Evolutionary conservation across 148 eudicot genomes (phyloP).

Genomic region (Diospyros kaki): DNA sequence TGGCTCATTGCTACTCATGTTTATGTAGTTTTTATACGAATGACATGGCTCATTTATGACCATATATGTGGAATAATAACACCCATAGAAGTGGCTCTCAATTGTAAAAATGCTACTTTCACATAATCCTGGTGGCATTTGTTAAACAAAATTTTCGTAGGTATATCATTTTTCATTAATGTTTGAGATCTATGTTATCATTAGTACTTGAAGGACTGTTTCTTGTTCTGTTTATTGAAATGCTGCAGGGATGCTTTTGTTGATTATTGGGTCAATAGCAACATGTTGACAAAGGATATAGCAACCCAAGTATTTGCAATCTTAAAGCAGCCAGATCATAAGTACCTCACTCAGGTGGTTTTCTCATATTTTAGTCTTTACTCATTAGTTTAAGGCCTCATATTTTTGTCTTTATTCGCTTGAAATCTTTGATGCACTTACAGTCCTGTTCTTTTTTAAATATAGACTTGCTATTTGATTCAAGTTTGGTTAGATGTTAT

Average conservation of each 20-base stretch:
- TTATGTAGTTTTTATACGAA: no score
- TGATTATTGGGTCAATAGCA: slow-evolving; percentile 87
- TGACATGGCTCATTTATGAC: no score
- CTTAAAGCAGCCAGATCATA: slow-evolving; percentile 71
- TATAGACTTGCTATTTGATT: background rate
- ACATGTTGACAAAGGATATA: slow-evolving; percentile 75
- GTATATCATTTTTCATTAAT: background rate
- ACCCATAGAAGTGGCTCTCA: no score
- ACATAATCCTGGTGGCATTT: no score
- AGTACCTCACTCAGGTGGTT: slow-evolving; percentile 67
- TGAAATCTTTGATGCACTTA: slow-evolving; percentile 4
- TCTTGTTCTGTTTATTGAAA: slow-evolving; percentile 8
- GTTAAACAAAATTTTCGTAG: no score
- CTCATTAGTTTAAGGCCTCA: no score
- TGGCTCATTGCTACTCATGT: no score
- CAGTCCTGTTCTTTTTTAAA: background rate
- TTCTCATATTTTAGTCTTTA: no score
- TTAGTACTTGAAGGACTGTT: background rate
- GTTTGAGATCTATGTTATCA: background rate
- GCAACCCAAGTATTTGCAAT: slow-evolving; percentile 72
- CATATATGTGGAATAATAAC: no score
- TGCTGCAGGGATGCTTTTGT: slow-evolving; percentile 83
- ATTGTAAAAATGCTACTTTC: no score
- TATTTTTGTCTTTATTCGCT: slow-evolving; percentile 3
- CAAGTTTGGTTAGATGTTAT: background rate